A percentile compares a stretch with the other conserved stretches of the same genome.
These are phyloP conservation scores for Bipolaris oryzae DNA, from an alignment of 2,329 filamentous ascomycete species.

Conservation along the genomic window DNA sequence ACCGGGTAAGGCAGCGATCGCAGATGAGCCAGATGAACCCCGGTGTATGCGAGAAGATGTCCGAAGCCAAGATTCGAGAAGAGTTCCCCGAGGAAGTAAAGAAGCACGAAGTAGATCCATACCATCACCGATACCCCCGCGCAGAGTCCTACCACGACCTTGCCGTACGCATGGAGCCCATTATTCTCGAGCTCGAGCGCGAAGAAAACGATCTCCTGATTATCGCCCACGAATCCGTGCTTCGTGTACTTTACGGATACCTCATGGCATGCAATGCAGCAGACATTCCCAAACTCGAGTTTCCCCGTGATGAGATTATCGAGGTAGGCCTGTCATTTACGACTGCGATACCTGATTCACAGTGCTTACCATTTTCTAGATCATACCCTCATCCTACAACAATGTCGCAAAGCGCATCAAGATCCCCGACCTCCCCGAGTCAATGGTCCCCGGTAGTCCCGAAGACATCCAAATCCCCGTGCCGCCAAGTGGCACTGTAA, in stretches of 20 bases:
- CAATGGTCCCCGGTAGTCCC: conserved; percentile 76
- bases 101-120: conserved; percentile 93
- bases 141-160: conserved; percentile 99
- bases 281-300: conserved; percentile 90
- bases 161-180: conserved; percentile 95
- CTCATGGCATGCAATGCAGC: conserved; percentile 97
- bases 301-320: conserved; percentile 96
- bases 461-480: conserved; percentile 82
- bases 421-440: conserved; percentile 71
- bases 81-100: conserved; percentile 88
- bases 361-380: conserved; percentile 53
- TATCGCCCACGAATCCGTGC: conserved; percentile 96
- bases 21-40: conserved; percentile 98
- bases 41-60: conserved; percentile 92
- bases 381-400: conserved; percentile 96
- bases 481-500: conserved; percentile 60
- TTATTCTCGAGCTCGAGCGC: conserved; percentile 94
- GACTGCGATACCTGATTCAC: neutral
- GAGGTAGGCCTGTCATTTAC: conserved; percentile 60
- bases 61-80: conserved; percentile 77
- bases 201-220: conserved; percentile 98
- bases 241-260: conserved; percentile 95
- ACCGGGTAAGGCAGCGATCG: conserved; percentile 85
- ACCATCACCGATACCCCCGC: conserved; percentile 93
- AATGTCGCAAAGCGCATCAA: conserved; percentile 92